These are phyloP conservation scores for Balakata baccata DNA, from an alignment of 345 rosid species.

Conservation along the genomic window DNA sequence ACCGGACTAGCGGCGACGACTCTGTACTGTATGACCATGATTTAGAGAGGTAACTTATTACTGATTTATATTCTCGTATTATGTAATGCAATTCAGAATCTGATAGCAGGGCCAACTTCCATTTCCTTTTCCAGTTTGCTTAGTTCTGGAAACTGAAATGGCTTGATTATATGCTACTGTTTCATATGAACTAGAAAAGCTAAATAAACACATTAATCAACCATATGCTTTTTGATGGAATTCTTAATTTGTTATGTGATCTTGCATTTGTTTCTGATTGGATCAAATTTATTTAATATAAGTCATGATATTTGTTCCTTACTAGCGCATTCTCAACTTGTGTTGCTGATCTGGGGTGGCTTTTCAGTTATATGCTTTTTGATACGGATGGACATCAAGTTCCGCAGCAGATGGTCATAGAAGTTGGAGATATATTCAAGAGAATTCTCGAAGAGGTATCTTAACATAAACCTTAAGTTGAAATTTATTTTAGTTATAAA, in stretches of 20 bases:
- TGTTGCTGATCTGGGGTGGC: conserved; percentile 22
- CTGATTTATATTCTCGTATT: conserved; percentile 5
- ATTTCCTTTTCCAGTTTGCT: not conserved
- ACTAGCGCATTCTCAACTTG: conserved; percentile 11
- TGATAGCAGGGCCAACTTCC: not conserved
- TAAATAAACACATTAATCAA: not conserved
- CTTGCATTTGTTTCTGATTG: not conserved
- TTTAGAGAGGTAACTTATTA: conserved; percentile 64
- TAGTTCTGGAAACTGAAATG: not conserved
- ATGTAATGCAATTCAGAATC: conserved; percentile 3
- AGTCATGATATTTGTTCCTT: not conserved
- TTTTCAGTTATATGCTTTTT: conserved; percentile 59
- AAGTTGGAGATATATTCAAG: conserved; percentile 76
- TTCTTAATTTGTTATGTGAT: not conserved
- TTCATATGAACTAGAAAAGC: not conserved
- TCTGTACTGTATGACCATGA: conserved; percentile 91
- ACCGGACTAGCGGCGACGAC: conserved; percentile 88
- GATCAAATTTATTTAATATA: conserved; percentile 5
- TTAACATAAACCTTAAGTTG: conserved; percentile 4
- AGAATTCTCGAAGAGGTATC: conserved; percentile 75
- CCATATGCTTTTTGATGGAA: not conserved
- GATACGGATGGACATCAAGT: conserved; percentile 62
- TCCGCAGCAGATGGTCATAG: conserved; percentile 56
- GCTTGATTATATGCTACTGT: not conserved
- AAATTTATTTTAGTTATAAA: not conserved